These are phyloP conservation scores for Escovopsis sp. DNA, from an alignment of 2,329 filamentous ascomycete species.

Conservation along the genomic window DNA sequence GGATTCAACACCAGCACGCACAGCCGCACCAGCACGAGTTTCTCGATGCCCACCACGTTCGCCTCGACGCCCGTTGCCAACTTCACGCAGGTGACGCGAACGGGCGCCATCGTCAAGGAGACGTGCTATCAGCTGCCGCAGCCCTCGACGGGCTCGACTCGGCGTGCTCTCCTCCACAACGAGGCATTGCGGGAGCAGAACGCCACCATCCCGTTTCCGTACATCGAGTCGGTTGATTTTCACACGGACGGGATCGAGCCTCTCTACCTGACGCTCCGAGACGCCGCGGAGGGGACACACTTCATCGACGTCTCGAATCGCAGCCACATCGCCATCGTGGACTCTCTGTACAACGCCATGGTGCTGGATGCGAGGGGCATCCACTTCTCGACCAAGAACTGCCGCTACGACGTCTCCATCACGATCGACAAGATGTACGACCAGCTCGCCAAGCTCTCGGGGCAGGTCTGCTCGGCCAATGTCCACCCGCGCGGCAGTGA, in stretches of 20 bases:
- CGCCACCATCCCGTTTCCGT: conserved; percentile 19
- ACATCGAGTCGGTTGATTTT: conserved; percentile 23
- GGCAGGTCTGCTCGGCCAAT: conserved; percentile 16
- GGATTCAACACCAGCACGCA: conserved; percentile 3
- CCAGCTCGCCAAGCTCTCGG: conserved; percentile 18
- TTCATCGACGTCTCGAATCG: conserved; percentile 21
- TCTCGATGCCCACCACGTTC: conserved; percentile 1
- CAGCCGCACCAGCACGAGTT: not conserved
- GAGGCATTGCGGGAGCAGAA: conserved; percentile 16
- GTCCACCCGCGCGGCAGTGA: conserved; percentile 9
- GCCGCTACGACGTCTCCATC: conserved; percentile 19
- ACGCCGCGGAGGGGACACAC: conserved; percentile 14
- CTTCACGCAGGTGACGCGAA: conserved; percentile 19
- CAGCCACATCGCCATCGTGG: conserved; percentile 17
- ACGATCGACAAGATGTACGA: conserved; percentile 18
- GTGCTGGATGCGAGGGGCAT: conserved; percentile 18
- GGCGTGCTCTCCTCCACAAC: conserved; percentile 18
- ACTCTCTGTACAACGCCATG: conserved; percentile 18
- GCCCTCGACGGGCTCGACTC: conserved; percentile 9
- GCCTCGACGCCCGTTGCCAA: conserved; percentile 14
- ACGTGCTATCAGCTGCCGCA: conserved; percentile 18
- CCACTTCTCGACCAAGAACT: conserved; percentile 20
- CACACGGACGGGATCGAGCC: conserved; percentile 17
- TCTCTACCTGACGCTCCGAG: conserved; percentile 18
- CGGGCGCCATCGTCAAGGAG: conserved; percentile 12